Evolutionary conservation across 345 rosid species (phyloP), one percentile per base, ranked within the genome.

Genomic region (Luvunga scandens): DNA sequence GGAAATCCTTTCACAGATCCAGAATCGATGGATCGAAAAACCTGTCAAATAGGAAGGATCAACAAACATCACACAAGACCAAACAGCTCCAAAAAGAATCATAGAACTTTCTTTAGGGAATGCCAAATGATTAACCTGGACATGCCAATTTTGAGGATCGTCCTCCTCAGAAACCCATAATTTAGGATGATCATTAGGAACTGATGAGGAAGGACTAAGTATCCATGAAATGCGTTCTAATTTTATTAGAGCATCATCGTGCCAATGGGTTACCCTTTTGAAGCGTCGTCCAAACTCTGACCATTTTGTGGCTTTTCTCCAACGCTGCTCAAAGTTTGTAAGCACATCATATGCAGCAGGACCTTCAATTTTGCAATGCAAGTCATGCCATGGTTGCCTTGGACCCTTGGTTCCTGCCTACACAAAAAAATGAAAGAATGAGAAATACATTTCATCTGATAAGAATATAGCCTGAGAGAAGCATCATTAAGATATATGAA

Each of bases 341-440:
- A 92, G 97, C 68, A 94, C 86, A 56, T 94, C 98, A 75, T 92
- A 94, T 48, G 98, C 97, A 73, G 98, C 96, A n/a, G 98, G 97
- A 12, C 98, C 98, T 83, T 94, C 97, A 57, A 94, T 81, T 81
- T 86, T 91, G 87, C 97, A 94, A 74, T 94, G 98, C 80, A 88
- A 84, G 77, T 94, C 98, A 83, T 92, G 96, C 97, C 98, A 91
- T 5, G 97, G 98, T 82, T 94, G 79, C 81, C 97, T 92, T 25
- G 98, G 98, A 66, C 81, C 96, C 83, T 80, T 89, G 28, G 78
- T 89, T 82, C 86, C 94, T 59, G 84, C 81, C 98, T 94, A 81
- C 73, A 75, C 64, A 67, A n/a, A 38, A 38, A 66, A 24, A 56
- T 34, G 42, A 48, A 77, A 73, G 38, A 66, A 69, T 5, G 18